A percentile compares a stretch with the other conserved stretches of the same genome.
phyloP scores from a whole-genome alignment of 1,284 basidiomycete genomes.

The Microstroma glucosiphilum region DNA sequence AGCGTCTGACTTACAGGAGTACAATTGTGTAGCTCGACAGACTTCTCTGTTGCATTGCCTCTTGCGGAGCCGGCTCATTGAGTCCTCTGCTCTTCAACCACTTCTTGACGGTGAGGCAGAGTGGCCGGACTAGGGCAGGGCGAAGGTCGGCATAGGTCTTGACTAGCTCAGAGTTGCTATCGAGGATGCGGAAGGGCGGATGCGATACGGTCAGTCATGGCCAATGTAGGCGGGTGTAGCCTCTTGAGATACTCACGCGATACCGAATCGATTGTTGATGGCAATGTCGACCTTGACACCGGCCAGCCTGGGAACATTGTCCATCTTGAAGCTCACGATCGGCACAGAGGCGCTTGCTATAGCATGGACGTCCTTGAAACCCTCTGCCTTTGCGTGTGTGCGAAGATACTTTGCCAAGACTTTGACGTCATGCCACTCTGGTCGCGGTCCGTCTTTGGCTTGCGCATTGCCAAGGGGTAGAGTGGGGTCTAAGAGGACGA shows the following conservation, averaged over 20 bases:
- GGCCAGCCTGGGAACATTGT: not conserved
- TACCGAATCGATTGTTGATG: conserved; percentile 43
- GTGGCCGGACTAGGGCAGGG: conserved; percentile 29
- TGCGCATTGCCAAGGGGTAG: conserved; percentile 18
- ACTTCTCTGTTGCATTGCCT: conserved; percentile 2
- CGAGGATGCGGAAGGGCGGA: not conserved
- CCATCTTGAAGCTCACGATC: conserved; percentile 29
- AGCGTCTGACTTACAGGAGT: conserved; percentile 20
- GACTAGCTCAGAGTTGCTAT: conserved; percentile 29
- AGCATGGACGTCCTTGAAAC: not conserved
- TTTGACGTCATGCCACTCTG: conserved; percentile 23
- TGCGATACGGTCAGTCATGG: not conserved
- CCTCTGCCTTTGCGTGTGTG: not conserved
- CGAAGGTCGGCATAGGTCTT: conserved; percentile 30
- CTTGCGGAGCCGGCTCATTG: conserved; percentile 29
- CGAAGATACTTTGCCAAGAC: conserved; percentile 17
- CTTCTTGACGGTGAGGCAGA: conserved; percentile 38
- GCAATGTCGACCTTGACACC: conserved; percentile 25
- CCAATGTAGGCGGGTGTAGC: not conserved
- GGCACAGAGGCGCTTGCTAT: not conserved
- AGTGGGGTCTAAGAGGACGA: conserved; percentile 34
- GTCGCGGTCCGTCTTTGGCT: conserved; percentile 16
- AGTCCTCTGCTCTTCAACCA: conserved; percentile 29
- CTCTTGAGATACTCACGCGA: conserved; percentile 4
- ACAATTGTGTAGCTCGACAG: conserved; percentile 39